These are phyloP conservation scores for Pseudovirgaria hyperparasitica DNA, from an alignment of 2,329 filamentous ascomycete species.

Conservation along the genomic window DNA sequence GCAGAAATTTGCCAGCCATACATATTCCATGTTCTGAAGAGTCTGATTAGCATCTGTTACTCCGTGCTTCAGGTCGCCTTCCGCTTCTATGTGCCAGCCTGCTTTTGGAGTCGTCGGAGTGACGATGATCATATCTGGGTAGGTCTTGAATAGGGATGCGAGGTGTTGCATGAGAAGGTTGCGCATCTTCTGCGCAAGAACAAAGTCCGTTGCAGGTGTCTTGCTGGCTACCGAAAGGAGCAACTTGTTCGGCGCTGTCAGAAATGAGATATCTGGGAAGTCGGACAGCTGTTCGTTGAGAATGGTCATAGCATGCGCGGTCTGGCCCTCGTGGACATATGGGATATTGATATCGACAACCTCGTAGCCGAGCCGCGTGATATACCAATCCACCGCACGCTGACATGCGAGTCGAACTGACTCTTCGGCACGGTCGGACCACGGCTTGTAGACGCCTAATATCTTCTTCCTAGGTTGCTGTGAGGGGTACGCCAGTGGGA, in stretches of 20 bases:
- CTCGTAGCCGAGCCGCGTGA: constrained; percentile 38
- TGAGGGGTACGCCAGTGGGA: constrained; percentile 41
- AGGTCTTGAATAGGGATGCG: constrained; percentile 51
- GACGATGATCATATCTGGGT: constrained; percentile 67
- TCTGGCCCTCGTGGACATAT: constrained; percentile 55
- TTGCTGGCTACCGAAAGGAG: constrained; percentile 52
- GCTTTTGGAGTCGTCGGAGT: constrained; percentile 64
- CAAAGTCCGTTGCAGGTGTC: constrained; percentile 55
- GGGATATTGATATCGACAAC: constrained; percentile 53
- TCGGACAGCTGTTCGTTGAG: constrained; percentile 55
- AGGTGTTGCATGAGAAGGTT: constrained; percentile 69
- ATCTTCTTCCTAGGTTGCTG: constrained; percentile 36
- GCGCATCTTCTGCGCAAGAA: constrained; percentile 62
- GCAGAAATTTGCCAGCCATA: constrained; percentile 71
- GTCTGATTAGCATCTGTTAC: constrained; percentile 60
- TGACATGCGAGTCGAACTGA: constrained; percentile 51
- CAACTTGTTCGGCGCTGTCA: constrained; percentile 57
- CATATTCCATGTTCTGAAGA: constrained; percentile 72
- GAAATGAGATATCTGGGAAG: constrained; percentile 36
- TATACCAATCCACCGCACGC: constrained; percentile 46
- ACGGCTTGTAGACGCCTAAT: constrained; percentile 57
- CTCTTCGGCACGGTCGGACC: constrained; percentile 57
- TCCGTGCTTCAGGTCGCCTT: constrained; percentile 49
- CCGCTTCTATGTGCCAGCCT: constrained; percentile 59
- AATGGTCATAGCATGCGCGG: constrained; percentile 67